Conservation (phyloP, 2,329 filamentous ascomycete genomes). For the Xylaria sp. region DNA sequence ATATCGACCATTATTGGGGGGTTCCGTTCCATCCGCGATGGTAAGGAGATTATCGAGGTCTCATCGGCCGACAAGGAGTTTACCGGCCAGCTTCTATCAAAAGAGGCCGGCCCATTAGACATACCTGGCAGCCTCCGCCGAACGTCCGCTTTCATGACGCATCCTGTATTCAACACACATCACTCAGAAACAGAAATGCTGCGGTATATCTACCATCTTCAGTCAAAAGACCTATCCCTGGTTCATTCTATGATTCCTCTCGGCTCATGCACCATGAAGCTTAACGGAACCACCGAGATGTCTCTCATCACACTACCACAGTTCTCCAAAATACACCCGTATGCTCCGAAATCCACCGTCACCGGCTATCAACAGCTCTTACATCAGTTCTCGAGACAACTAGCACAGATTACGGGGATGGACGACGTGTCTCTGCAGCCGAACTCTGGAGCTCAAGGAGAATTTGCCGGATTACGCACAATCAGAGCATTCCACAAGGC, state of each 20-base stretch:
- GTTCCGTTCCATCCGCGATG: constrained; percentile 28
- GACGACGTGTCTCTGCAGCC: constrained; percentile 90
- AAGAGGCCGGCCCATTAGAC: constrained; percentile 52
- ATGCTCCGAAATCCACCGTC: constrained; percentile 71
- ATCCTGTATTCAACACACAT: constrained; percentile 93
- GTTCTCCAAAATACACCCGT: constrained; percentile 85
- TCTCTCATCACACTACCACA: constrained; percentile 81
- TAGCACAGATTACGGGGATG: constrained; percentile 89
- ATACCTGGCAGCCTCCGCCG: constrained; percentile 73
- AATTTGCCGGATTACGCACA: constrained; percentile 88
- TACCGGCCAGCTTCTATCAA: constrained; percentile 51
- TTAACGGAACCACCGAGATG: constrained; percentile 96
- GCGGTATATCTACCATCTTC: constrained; percentile 91
- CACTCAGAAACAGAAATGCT: constrained; percentile 95
- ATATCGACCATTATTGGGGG: constrained; percentile 51
- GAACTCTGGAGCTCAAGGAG: constrained; percentile 95
- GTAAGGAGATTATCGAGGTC: background rate
- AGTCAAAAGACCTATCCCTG: constrained; percentile 93
- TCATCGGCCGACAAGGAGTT: background rate
- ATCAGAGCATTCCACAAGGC: constrained; percentile 87
- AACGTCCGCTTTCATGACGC: constrained; percentile 80
- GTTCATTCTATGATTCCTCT: constrained; percentile 98
- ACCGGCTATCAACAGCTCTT: constrained; percentile 78
- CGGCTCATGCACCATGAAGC: constrained; percentile 98
- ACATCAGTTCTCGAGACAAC: constrained; percentile 76